Evolutionary conservation across 495 filamentous ascomycete genomes (phyloP).

Genomic region (Xylaria telfairii): DNA sequence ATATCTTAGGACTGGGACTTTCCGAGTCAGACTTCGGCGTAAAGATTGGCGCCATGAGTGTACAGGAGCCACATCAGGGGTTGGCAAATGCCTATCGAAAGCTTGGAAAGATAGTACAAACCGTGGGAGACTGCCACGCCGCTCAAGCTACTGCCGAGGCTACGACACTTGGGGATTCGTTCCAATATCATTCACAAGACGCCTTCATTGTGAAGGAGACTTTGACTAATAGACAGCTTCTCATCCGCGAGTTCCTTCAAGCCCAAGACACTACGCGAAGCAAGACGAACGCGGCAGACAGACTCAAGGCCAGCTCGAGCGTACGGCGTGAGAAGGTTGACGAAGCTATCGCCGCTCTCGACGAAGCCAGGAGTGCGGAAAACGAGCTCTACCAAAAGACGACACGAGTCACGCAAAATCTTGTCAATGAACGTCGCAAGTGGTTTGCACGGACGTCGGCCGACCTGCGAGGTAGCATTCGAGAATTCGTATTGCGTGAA

Average conservation of each 20-base stretch:
- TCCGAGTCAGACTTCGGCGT: slow-evolving; percentile 93
- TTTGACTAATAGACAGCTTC: slow-evolving; percentile 95
- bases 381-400: slow-evolving; percentile 80
- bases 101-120: slow-evolving; percentile 90
- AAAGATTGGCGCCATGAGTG: slow-evolving; percentile 81
- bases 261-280: slow-evolving; percentile 81
- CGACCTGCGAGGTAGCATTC: slow-evolving; percentile 78
- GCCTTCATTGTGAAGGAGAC: slow-evolving; percentile 99
- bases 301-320: slow-evolving; percentile 80
- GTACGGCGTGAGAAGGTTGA: slow-evolving; percentile 94
- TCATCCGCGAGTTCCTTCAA: slow-evolving; percentile 91
- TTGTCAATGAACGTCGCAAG: slow-evolving; percentile 84
- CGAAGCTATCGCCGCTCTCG: slow-evolving; percentile 86
- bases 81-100: slow-evolving; percentile 91
- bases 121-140: slow-evolving; percentile 93
- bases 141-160: slow-evolving; percentile 97
- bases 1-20: slow-evolving; percentile 76
- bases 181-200: slow-evolving; percentile 94
- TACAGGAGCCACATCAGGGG: slow-evolving; percentile 88
- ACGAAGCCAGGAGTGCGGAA: slow-evolving; percentile 84
- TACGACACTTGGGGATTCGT: slow-evolving; percentile 89
- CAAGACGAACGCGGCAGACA: slow-evolving; percentile 83
- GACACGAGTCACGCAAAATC: slow-evolving; percentile 83
- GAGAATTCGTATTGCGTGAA: slow-evolving; percentile 91
- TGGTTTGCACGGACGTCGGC: slow-evolving; percentile 89